Percentiles rank a stretch among this genome's conserved stretches.
Evolutionary conservation across 164 flowering plant species (phyloP).

Genomic region (Nymphaea thermarum): DNA sequence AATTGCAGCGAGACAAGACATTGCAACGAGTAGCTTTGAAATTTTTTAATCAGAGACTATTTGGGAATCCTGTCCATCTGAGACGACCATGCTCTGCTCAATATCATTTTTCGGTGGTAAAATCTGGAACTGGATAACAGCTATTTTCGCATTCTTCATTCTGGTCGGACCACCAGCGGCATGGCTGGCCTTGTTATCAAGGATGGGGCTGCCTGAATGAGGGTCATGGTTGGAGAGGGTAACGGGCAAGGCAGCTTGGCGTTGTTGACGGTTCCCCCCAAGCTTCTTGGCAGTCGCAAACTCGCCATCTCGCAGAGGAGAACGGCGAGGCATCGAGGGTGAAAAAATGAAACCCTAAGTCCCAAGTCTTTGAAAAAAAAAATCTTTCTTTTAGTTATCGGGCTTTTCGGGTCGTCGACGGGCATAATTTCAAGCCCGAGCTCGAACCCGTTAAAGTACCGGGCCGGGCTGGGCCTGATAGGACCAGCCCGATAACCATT

Average conservation of each 20-base stretch:
- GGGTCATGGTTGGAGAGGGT: not conserved
- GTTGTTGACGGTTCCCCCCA: constrained; percentile 89
- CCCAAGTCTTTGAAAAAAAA: too few species aligned
- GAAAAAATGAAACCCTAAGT: too few species aligned
- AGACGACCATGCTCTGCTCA: not conserved
- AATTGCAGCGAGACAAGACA: constrained; percentile 77
- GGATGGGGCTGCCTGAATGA: constrained; percentile 11
- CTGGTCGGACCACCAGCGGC: not conserved
- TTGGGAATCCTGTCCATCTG: constrained; percentile 61
- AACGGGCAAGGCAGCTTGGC: constrained; percentile 26
- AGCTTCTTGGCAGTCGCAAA: constrained; percentile 80
- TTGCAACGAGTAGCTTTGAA: constrained; percentile 77
- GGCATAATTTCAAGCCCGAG: too few species aligned
- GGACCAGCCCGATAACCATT: too few species aligned
- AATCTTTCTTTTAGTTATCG: too few species aligned
- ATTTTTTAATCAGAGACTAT: constrained; percentile 84
- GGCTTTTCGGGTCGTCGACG: too few species aligned
- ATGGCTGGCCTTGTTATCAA: constrained; percentile 1
- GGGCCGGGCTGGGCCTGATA: too few species aligned
- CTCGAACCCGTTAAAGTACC: too few species aligned
- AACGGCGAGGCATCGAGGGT: too few species aligned
- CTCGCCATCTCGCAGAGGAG: constrained; percentile 16
- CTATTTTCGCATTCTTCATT: not conserved
- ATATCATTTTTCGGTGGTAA: constrained; percentile 1
- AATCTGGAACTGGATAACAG: constrained; percentile 1